phyloP scores from a whole-genome alignment of 495 filamentous ascomycete species.

The Trichodelitschia bisporula region DNA sequence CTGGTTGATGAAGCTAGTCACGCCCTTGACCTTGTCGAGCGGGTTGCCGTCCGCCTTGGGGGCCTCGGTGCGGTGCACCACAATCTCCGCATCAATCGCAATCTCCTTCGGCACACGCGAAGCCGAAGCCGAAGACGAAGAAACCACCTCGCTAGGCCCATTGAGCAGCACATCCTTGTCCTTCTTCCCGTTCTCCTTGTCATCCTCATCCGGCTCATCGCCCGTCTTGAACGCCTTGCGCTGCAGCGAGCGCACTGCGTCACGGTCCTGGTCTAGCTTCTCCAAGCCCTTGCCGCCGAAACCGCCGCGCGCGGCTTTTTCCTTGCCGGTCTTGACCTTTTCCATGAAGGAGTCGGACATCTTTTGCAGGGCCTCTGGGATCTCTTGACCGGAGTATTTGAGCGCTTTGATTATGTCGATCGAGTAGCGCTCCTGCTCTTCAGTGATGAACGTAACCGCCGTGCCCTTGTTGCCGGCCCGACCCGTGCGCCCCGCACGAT shows the following conservation, averaged over 20 bases:
- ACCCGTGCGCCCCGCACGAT: slow-evolving; percentile 83
- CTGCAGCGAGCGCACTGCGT: slow-evolving; percentile 59
- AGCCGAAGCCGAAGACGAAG: slow-evolving; percentile 23
- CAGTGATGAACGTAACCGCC: slow-evolving; percentile 81
- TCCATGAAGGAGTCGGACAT: slow-evolving; percentile 46
- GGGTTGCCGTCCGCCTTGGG: slow-evolving; percentile 33
- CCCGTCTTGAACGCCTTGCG: slow-evolving; percentile 76
- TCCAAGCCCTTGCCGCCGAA: slow-evolving; percentile 94
- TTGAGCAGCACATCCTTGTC: slow-evolving; percentile 19
- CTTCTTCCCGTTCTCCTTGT: slow-evolving; percentile 34
- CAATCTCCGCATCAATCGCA: slow-evolving; percentile 49
- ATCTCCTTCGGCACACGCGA: slow-evolving; percentile 24
- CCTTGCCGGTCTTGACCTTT: slow-evolving; percentile 80
- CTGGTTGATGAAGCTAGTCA: slow-evolving; percentile 65
- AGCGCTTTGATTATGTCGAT: slow-evolving; percentile 80
- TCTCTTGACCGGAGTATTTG: slow-evolving; percentile 62
- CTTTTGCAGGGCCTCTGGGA: slow-evolving; percentile 47
- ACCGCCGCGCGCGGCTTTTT: slow-evolving; percentile 46
- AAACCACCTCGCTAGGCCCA: slow-evolving; percentile 8
- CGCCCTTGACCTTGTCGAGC: slow-evolving; percentile 61
- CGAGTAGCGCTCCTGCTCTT: slow-evolving; percentile 75
- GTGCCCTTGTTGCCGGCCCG: slow-evolving; percentile 87
- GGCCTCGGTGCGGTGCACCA: slow-evolving; percentile 49
- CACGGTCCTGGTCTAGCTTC: slow-evolving; percentile 70
- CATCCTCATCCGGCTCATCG: slow-evolving; percentile 67